Base-by-base conservation (phyloP, 176 grass and related monocot species). In the Eragrostis curvula region DNA sequence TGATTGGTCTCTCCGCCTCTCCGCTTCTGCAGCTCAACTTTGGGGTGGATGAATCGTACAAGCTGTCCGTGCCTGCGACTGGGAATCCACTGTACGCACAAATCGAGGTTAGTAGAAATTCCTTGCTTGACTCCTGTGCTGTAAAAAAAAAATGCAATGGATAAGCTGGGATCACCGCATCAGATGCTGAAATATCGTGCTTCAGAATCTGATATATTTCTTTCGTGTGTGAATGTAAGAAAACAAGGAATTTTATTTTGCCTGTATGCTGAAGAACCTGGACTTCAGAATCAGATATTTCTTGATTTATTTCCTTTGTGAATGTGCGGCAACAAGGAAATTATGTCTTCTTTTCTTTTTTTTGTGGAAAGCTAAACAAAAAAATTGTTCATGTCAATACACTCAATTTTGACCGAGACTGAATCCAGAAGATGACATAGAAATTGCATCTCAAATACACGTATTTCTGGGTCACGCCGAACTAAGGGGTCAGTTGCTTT, bases 11-110 rank as follows among this genome's bases (percentile, higher is more conserved):
- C n/a, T n/a, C n/a, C n/a, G n/a, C n/a, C n/a, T n/a, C n/a, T 52
- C 29, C 9, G 46, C 20, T 66, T 63, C 5, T 32, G 85, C 90
- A 98, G 96, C 88, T 98, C 75, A 88, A 93, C 29, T 98, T 86
- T 70, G 90, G 88, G 66, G 66, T 81, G 51, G 90, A 95, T 77
- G 96, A 98, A 81, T 93, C 92, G 29, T 98, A 98, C 84, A 86
- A 65, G 42, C 66, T 98, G 45, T 77, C 73, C 2, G 90, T 98
- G 48, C 90, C 96, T 53, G 82, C 82, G 36, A 51, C 39, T 9
- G 90, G 92, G 53, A 90, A 25, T n/a, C 82, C 79, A 17, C 8
- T 91, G 1, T 90, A 93, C 39, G 96, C 88, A 12, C 74, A 87
- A 84, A 93, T 98, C 64, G 84, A 98, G 92, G 96, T 98, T n/a